Evolutionary conservation across 1,284 basidiomycete genomes (phyloP).

Genomic region (Ceratobasidium sp.): DNA sequence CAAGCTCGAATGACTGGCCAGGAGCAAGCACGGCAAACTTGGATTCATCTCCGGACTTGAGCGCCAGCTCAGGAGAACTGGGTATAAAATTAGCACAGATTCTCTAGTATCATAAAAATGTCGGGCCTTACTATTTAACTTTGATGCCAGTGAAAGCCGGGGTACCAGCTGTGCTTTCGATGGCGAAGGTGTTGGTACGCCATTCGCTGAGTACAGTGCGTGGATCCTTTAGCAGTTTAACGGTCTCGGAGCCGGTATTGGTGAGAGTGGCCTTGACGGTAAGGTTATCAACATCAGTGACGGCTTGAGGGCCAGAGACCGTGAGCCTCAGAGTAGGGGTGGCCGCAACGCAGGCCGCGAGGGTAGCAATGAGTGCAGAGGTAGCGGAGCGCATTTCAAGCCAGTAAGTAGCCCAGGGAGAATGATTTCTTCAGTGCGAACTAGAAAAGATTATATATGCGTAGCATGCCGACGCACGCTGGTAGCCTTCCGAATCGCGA

Average conservation of each 20-base stretch:
- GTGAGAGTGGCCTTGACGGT: conserved; percentile 31
- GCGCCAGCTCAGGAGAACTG: conserved; percentile 16
- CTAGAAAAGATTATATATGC: conserved; percentile 26
- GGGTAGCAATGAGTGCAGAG: conserved; percentile 8
- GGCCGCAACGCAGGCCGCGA: conserved; percentile 11
- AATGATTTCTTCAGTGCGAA: not conserved
- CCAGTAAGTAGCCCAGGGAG: not conserved
- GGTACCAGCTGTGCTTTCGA: conserved; percentile 43
- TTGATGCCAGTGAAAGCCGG: conserved; percentile 29
- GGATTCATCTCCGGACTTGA: conserved; percentile 18
- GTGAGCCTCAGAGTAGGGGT: conserved; percentile 5
- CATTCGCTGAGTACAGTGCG: conserved; percentile 47
- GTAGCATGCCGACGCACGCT: not conserved
- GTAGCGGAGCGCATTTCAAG: conserved; percentile 14
- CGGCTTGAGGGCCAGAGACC: conserved; percentile 49
- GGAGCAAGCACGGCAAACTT: conserved; percentile 34
- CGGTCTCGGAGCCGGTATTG: conserved; percentile 26
- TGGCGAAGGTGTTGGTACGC: conserved; percentile 56
- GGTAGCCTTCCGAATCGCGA: not conserved
- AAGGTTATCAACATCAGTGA: conserved; percentile 43
- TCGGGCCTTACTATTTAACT: conserved; percentile 34
- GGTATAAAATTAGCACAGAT: not conserved
- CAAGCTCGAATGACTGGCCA: conserved; percentile 38
- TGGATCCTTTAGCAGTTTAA: conserved; percentile 35
- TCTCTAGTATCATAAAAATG: not conserved